Evolutionary conservation across 2,329 filamentous ascomycete species (phyloP).

Genomic region (Alternaria brassicae): DNA sequence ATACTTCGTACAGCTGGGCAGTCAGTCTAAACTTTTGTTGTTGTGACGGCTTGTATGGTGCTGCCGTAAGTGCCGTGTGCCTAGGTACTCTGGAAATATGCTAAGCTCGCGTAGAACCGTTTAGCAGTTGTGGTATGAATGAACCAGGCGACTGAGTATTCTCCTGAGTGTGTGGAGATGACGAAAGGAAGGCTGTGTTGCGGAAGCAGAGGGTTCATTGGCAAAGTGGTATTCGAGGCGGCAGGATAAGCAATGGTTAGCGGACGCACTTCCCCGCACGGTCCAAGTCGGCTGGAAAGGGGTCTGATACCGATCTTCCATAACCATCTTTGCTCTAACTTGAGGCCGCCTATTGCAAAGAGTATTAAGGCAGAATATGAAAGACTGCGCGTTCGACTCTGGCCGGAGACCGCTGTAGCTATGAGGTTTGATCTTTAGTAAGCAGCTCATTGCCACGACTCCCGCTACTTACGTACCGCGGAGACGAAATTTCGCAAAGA

Average conservation of each 20-base stretch:
- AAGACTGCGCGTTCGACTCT: not conserved
- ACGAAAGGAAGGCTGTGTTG: not conserved
- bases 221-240: conserved; percentile 2
- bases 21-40: not conserved
- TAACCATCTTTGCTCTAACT: not conserved
- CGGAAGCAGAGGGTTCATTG: not conserved
- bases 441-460: not conserved
- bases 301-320: not conserved
- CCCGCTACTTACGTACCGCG: not conserved
- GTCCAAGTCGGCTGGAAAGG: conserved; percentile 2
- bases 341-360: not conserved
- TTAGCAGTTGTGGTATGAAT: not conserved
- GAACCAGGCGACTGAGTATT: not conserved
- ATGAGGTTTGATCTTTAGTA: not conserved
- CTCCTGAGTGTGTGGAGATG: not conserved
- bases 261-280: not conserved
- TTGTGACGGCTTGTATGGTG: not conserved
- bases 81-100: not conserved
- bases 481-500: not conserved
- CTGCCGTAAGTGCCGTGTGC: not conserved
- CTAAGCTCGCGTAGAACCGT: not conserved
- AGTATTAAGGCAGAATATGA: not conserved
- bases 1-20: not conserved
- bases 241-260: conserved; percentile 5
- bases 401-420: not conserved